Evolutionary conservation across 1,284 basidiomycete species (phyloP).

Genomic region (Papiliotrema laurentii): DNA sequence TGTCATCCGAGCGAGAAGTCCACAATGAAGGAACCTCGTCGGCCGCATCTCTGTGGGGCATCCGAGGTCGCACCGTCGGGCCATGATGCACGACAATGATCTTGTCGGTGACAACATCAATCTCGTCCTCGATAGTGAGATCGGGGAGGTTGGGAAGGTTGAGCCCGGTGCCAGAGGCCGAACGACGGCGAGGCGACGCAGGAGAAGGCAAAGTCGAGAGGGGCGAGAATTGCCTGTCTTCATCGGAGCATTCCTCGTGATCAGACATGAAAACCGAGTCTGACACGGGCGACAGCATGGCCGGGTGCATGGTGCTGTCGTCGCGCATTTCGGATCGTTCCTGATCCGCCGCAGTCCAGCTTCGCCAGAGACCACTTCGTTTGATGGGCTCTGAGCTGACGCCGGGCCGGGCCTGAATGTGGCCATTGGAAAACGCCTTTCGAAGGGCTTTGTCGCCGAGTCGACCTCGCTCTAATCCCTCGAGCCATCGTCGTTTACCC

Average conservation of each 20-base stretch:
- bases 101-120: not conserved
- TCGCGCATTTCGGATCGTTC: slow-evolving; percentile 5
- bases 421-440: slow-evolving; percentile 36
- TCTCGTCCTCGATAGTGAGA: slow-evolving; percentile 1
- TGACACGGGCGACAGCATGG: slow-evolving; percentile 18
- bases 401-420: slow-evolving; percentile 7
- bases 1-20: slow-evolving; percentile 2
- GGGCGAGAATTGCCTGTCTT: not conserved
- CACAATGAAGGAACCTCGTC: slow-evolving; percentile 1
- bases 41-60: not conserved
- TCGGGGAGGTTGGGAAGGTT: slow-evolving; percentile 1
- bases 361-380: slow-evolving; percentile 24
- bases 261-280: slow-evolving; percentile 4
- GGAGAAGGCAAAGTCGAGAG: not conserved
- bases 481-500: slow-evolving; percentile 43
- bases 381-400: slow-evolving; percentile 17
- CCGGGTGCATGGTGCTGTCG: slow-evolving; percentile 14
- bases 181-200: slow-evolving; percentile 1
- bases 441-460: slow-evolving; percentile 36
- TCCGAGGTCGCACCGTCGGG: not conserved
- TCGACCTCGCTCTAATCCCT: slow-evolving; percentile 36
- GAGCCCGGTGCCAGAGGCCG: not conserved
- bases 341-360: slow-evolving; percentile 25
- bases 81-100: not conserved
- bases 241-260: slow-evolving; percentile 2